phyloP scores from a whole-genome alignment of 2,329 filamentous ascomycete genomes.

The Exophiala dermatitidis region DNA sequence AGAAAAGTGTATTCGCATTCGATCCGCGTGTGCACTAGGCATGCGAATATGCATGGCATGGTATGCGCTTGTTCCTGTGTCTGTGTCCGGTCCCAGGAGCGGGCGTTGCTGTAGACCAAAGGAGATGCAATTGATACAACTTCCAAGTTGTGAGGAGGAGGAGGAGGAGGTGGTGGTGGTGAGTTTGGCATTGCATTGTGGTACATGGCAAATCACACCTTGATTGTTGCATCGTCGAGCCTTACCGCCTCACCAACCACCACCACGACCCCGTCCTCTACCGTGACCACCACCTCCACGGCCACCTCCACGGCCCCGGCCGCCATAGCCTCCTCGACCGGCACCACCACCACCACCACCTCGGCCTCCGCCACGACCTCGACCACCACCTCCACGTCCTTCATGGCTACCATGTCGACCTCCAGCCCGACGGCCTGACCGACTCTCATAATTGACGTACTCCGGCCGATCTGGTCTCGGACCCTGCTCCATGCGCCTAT shows the following conservation, averaged over 20 bases:
- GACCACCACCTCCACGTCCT: conserved; percentile 12
- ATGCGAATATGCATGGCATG: too few species aligned
- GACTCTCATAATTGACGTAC: conserved; percentile 9
- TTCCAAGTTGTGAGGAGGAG: too few species aligned
- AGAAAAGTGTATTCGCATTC: too few species aligned
- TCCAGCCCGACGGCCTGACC: conserved; percentile 19
- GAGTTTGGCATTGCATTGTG: too few species aligned
- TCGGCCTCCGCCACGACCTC: conserved; percentile 7
- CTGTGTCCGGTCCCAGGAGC: too few species aligned
- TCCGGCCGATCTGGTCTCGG: conserved; percentile 43
- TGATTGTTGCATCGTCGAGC: neutral
- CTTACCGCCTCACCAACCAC: neutral
- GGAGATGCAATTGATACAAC: too few species aligned
- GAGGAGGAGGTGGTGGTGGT: too few species aligned
- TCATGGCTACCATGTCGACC: conserved; percentile 12
- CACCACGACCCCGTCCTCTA: conserved; percentile 9
- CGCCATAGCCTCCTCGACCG: conserved; percentile 12
- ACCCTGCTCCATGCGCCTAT: conserved; percentile 50
- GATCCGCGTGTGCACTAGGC: too few species aligned
- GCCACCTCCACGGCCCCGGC: conserved; percentile 2
- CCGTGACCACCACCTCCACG: conserved; percentile 1
- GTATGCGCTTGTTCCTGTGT: too few species aligned
- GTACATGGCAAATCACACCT: neutral
- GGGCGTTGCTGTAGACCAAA: too few species aligned
- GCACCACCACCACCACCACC: neutral